Evolutionary conservation across 2,329 filamentous ascomycete genomes (phyloP).

Genomic region (Fusarium scirpi): DNA sequence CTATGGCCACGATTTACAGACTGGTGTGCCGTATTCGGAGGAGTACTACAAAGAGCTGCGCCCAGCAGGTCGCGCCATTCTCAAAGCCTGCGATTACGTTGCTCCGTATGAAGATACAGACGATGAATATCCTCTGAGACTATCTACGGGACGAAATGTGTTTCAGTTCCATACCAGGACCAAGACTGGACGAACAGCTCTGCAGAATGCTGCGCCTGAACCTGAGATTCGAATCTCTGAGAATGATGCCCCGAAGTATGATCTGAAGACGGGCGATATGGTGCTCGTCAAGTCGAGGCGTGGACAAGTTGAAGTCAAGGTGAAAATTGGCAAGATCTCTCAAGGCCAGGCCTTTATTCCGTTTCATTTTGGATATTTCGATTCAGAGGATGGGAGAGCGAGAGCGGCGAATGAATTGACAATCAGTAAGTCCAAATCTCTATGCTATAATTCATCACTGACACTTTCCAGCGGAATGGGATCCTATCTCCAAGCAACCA

Average conservation of each 20-base stretch:
- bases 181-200: not conserved
- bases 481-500: not conserved
- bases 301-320: not conserved
- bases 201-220: not conserved
- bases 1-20: not conserved
- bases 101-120: not conserved
- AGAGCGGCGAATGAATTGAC: not conserved
- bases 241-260: not conserved
- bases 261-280: not conserved
- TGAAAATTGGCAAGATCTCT: not conserved
- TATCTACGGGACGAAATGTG: not conserved
- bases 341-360: not conserved
- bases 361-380: not conserved
- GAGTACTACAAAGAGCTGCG: slow-evolving; percentile 2
- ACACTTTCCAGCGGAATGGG: not conserved
- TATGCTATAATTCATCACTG: too few relatives aligned
- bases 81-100: not conserved
- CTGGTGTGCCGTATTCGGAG: not conserved
- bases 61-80: not conserved
- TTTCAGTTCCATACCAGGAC: not conserved
- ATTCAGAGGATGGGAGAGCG: not conserved
- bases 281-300: not conserved
- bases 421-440: not conserved
- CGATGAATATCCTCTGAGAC: not conserved
- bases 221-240: not conserved